Conservation (phyloP, 306 rosid species). For the Quercus parvula region DNA sequence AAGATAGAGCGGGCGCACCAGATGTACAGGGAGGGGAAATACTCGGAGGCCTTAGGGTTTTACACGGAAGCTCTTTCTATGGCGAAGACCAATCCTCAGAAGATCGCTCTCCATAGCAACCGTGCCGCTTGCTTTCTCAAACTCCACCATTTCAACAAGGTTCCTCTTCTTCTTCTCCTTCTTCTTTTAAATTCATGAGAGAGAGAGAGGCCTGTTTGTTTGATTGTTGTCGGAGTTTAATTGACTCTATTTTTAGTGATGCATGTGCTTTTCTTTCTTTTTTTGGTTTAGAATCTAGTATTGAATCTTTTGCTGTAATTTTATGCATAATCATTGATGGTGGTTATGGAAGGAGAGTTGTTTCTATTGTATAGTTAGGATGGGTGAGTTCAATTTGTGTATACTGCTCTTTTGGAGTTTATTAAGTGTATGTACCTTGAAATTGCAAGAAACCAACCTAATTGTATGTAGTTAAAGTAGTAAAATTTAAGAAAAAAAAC, state of each 20-base stretch:
- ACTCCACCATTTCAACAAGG: conserved; percentile 84
- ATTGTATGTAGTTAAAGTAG: no score
- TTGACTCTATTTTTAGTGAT: not conserved
- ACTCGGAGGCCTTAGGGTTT: conserved; percentile 72
- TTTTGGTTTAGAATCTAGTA: not conserved
- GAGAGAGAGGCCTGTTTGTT: not conserved
- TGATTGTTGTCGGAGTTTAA: not conserved
- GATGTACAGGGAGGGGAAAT: conserved; percentile 82
- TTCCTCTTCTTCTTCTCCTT: conserved; percentile 3
- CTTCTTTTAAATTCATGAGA: not conserved
- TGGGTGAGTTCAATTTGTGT: not conserved
- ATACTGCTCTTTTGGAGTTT: no score
- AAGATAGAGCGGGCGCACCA: conserved; percentile 85
- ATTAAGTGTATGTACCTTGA: no score
- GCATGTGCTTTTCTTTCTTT: not conserved
- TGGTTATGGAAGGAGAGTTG: not conserved
- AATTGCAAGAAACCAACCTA: no score
- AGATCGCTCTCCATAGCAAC: conserved; percentile 78
- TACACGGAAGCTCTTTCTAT: conserved; percentile 76
- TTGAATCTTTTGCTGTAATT: not conserved
- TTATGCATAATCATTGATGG: not conserved
- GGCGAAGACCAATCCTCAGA: conserved; percentile 74
- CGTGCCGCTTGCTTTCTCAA: conserved; percentile 91
- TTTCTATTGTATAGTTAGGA: not conserved
- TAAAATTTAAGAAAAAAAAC: no score